These are phyloP conservation scores for Fusarium setosum DNA, from an alignment of 2,329 filamentous ascomycete species.

Conservation along the genomic window DNA sequence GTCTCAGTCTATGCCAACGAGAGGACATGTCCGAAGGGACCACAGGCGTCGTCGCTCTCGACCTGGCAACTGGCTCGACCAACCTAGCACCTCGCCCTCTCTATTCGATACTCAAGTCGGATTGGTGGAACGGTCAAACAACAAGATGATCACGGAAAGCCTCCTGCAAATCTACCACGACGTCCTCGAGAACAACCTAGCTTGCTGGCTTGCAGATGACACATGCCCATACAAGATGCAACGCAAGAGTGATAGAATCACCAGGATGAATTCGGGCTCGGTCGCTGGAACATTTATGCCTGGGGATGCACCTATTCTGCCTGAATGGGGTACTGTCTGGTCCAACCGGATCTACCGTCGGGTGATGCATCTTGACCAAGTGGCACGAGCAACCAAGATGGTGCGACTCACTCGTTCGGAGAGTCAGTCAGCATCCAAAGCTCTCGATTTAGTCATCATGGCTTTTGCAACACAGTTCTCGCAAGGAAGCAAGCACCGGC, in stretches of 20 bases:
- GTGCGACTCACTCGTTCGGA: slow-evolving; percentile 52
- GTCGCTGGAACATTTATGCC: not conserved
- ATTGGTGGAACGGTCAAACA: slow-evolving; percentile 46
- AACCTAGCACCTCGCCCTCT: slow-evolving; percentile 14
- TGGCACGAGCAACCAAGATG: slow-evolving; percentile 52
- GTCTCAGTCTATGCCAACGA: not conserved
- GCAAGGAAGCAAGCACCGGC: slow-evolving; percentile 44
- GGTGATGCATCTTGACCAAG: slow-evolving; percentile 57
- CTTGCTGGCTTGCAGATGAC: slow-evolving; percentile 63
- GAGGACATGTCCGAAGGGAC: not conserved
- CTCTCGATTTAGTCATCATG: slow-evolving; percentile 60
- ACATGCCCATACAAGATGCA: slow-evolving; percentile 60
- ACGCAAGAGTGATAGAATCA: not conserved
- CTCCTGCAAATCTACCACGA: slow-evolving; percentile 64
- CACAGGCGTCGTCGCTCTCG: slow-evolving; percentile 1
- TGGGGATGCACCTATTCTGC: slow-evolving; percentile 39
- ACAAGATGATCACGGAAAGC: slow-evolving; percentile 52
- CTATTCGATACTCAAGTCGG: slow-evolving; percentile 21
- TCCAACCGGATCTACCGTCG: slow-evolving; percentile 60
- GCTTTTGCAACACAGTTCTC: slow-evolving; percentile 64
- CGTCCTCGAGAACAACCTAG: slow-evolving; percentile 62
- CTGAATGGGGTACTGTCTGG: slow-evolving; percentile 53
- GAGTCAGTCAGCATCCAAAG: slow-evolving; percentile 53
- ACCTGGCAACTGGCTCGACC: slow-evolving; percentile 9
- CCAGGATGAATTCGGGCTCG: not conserved